Percentiles rank a stretch among this genome's conserved stretches.
phyloP scores from a whole-genome alignment of 495 filamentous ascomycete species.

The Cenococcum geophilum region DNA sequence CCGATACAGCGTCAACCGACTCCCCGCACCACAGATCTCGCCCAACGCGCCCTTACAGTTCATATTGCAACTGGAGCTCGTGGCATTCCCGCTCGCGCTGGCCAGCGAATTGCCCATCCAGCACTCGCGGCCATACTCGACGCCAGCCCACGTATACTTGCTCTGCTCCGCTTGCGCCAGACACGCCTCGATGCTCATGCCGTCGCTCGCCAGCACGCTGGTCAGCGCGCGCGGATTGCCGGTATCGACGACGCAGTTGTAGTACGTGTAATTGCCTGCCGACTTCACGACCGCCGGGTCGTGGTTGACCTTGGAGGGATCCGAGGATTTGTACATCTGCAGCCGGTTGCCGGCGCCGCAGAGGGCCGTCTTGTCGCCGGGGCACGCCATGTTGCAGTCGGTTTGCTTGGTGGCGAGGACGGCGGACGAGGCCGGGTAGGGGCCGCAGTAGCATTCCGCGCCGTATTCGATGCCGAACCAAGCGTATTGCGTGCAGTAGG shows the following conservation, averaged over 20 bases:
- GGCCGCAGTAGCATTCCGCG: conserved; percentile 23
- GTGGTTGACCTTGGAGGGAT: conserved; percentile 7
- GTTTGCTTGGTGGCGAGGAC: conserved; percentile 11
- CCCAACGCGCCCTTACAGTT: conserved; percentile 6
- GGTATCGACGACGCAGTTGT: conserved; percentile 4
- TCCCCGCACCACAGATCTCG: conserved; percentile 10
- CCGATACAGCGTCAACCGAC: conserved; percentile 3
- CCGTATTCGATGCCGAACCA: conserved; percentile 27
- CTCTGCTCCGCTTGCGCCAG: conserved; percentile 2
- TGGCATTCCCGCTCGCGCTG: background rate
- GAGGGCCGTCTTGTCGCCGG: conserved; percentile 33
- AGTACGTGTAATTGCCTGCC: conserved; percentile 11
- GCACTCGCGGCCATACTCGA: conserved; percentile 20
- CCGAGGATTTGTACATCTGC: conserved; percentile 3
- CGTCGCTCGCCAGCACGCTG: conserved; percentile 7
- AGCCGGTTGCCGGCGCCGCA: conserved; percentile 18
- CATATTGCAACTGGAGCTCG: conserved; percentile 1
- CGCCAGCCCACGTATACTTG: background rate
- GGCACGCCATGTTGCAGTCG: conserved; percentile 49
- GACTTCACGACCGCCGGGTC: background rate
- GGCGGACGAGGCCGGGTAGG: background rate
- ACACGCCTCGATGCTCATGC: conserved; percentile 11
- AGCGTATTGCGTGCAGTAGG: conserved; percentile 15
- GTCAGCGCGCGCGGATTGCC: conserved; percentile 4
- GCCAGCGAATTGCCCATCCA: conserved; percentile 5